Evolutionary conservation across 805 yeast species (phyloP).

Genomic region (Starmerella potacharoeniae): DNA sequence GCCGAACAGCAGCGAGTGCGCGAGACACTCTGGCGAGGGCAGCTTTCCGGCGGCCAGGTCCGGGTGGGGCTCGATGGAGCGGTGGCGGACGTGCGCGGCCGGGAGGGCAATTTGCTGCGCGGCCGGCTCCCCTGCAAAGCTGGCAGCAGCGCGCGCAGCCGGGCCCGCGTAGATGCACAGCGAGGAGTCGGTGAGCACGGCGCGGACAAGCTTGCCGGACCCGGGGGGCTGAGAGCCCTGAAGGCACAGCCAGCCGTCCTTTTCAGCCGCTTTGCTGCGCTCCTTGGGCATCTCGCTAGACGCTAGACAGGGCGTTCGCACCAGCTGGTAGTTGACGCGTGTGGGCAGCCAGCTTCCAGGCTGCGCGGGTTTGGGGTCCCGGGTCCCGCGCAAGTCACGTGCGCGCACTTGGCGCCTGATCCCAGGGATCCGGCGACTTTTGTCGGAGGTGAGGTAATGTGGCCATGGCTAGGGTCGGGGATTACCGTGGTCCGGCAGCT

Average conservation of each 20-base stretch:
- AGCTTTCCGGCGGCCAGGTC: conserved; percentile 39
- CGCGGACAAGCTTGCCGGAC: conserved; percentile 12
- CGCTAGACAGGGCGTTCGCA: conserved; percentile 1
- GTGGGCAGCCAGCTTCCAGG: not conserved
- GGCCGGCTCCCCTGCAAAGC: not conserved
- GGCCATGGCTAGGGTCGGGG: too few relatives aligned
- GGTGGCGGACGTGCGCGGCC: conserved; percentile 1
- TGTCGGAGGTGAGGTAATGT: too few relatives aligned
- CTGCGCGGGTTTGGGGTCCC: not conserved
- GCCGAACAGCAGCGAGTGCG: conserved; percentile 56
- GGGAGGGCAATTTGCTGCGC: not conserved
- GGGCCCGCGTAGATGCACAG: not conserved
- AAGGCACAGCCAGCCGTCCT: conserved; percentile 19
- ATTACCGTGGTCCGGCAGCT: too few relatives aligned
- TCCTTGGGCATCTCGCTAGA: conserved; percentile 5
- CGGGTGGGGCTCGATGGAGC: conserved; percentile 43
- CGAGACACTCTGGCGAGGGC: conserved; percentile 44
- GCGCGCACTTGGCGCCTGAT: not conserved
- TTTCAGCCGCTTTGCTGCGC: conserved; percentile 5
- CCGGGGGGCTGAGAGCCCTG: conserved; percentile 10
- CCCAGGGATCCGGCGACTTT: not conserved
- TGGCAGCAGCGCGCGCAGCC: not conserved
- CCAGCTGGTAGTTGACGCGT: not conserved
- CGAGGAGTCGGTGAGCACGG: not conserved
- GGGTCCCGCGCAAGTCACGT: not conserved